Evolutionary conservation across 352 stramenopile species (phyloP).

Genomic region (Phytophthora macrochlamydospora): DNA sequence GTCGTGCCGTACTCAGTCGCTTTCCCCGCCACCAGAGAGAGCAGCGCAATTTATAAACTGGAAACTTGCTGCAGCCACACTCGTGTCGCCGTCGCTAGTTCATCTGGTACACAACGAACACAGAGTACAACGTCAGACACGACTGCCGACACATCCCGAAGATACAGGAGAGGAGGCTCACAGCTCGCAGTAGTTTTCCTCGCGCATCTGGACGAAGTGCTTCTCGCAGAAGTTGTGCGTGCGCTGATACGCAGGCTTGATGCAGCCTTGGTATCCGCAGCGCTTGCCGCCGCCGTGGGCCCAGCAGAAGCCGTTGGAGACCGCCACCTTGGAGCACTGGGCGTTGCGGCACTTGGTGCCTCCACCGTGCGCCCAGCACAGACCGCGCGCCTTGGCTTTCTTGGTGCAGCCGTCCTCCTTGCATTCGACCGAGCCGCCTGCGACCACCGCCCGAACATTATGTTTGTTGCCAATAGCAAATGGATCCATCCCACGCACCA

Average conservation of each 20-base stretch:
- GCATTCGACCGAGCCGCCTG: constrained; percentile 51
- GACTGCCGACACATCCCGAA: not conserved
- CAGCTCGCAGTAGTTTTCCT: constrained; percentile 24
- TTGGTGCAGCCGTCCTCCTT: constrained; percentile 45
- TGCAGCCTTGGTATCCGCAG: constrained; percentile 35
- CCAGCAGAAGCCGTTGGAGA: constrained; percentile 49
- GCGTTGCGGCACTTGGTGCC: constrained; percentile 40
- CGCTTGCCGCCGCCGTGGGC: constrained; percentile 49
- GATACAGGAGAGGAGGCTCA: not conserved
- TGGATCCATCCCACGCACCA: constrained; percentile 10
- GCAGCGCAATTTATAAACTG: not conserved
- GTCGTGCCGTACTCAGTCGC: not conserved
- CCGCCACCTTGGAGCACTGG: constrained; percentile 39
- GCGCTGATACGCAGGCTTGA: constrained; percentile 41
- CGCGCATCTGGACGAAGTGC: constrained; percentile 30
- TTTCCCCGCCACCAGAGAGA: not conserved
- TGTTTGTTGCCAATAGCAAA: not conserved
- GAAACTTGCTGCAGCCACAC: not conserved
- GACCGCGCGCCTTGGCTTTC: constrained; percentile 44
- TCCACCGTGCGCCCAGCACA: constrained; percentile 54
- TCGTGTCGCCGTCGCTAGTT: not conserved
- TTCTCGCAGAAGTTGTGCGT: constrained; percentile 49
- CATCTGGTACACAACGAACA: not conserved
- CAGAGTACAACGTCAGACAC: not conserved
- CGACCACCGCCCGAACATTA: not conserved